phyloP scores from a whole-genome alignment of 768 basidiomycete genomes.

The Gloeopeniophorella convolvens region DNA sequence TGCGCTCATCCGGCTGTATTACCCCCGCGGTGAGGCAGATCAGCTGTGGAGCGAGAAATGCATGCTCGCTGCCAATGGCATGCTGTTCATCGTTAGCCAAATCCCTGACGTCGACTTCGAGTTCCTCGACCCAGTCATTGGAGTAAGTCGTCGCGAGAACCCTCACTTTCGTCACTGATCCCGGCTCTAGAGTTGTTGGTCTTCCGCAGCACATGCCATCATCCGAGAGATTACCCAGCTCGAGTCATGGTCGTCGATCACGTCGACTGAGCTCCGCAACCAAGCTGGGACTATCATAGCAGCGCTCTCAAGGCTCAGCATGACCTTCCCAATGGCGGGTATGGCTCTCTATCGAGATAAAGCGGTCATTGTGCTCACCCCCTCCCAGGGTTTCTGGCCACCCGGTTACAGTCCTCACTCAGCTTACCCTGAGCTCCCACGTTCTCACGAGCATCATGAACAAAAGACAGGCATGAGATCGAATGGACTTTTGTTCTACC shows the following conservation, averaged over 20 bases:
- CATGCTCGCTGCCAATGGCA: constrained; percentile 53
- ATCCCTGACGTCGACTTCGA: constrained; percentile 58
- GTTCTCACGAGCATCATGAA: neutral
- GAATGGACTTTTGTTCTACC: neutral
- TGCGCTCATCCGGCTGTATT: constrained; percentile 60
- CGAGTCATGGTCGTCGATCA: constrained; percentile 56
- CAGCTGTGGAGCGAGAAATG: constrained; percentile 60
- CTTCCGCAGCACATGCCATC: constrained; percentile 57
- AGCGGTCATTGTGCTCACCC: neutral
- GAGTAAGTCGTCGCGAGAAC: constrained; percentile 39
- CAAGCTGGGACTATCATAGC: constrained; percentile 57
- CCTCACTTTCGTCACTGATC: constrained; percentile 8
- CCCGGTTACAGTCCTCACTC: constrained; percentile 14
- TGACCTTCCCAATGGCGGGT: constrained; percentile 55
- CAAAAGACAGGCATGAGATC: constrained; percentile 5
- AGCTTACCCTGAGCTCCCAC: constrained; percentile 10
- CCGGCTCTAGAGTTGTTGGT: constrained; percentile 63
- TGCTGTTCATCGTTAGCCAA: constrained; percentile 54
- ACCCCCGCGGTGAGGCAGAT: constrained; percentile 40
- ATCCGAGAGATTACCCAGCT: constrained; percentile 59
- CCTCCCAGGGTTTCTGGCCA: constrained; percentile 11
- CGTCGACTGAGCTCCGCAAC: constrained; percentile 47
- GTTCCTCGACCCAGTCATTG: constrained; percentile 73
- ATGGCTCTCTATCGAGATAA: neutral
- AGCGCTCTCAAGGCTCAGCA: constrained; percentile 55